phyloP scores from a whole-genome alignment of 306 rosid species.

The Dalbergia oliveri region DNA sequence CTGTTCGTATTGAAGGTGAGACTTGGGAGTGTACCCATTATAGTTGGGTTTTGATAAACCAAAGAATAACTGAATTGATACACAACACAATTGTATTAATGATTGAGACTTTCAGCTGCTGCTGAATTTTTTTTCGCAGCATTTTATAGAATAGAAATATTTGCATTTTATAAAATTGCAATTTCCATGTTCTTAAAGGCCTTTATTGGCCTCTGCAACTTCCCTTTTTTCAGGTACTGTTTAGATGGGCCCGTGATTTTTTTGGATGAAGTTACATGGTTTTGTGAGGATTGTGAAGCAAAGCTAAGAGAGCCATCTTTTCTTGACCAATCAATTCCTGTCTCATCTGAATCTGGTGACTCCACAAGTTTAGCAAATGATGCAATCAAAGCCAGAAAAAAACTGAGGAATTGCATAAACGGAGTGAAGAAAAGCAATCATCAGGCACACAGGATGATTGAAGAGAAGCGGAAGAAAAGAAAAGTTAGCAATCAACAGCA shows the following conservation, averaged over 20 bases:
- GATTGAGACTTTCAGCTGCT: background rate
- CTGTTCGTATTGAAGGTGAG: slow-evolving; percentile 3
- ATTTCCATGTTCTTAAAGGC: slow-evolving; percentile 3
- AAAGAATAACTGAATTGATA: slow-evolving; percentile 21
- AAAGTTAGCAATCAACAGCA: too few relatives aligned
- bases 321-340: slow-evolving; percentile 27
- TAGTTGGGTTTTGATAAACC: slow-evolving; percentile 5
- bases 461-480: slow-evolving; percentile 15
- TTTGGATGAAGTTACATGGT: slow-evolving; percentile 62
- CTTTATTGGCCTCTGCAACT: slow-evolving; percentile 14
- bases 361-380: slow-evolving; percentile 23
- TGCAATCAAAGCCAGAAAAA: slow-evolving; percentile 24
- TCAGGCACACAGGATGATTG: slow-evolving; percentile 23
- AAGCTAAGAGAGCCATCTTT: slow-evolving; percentile 36
- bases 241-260: slow-evolving; percentile 53
- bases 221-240: slow-evolving; percentile 66
- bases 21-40: slow-evolving; percentile 9
- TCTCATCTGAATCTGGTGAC: slow-evolving; percentile 15
- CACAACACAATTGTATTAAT: background rate
- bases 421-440: slow-evolving; percentile 16
- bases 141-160: background rate
- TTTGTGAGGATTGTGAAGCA: slow-evolving; percentile 77
- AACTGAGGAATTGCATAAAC: background rate
- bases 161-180: slow-evolving; percentile 9
- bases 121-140: background rate